phyloP scores from a whole-genome alignment of 1,139 yeast species.

The Blastobotrys capitulatus region DNA sequence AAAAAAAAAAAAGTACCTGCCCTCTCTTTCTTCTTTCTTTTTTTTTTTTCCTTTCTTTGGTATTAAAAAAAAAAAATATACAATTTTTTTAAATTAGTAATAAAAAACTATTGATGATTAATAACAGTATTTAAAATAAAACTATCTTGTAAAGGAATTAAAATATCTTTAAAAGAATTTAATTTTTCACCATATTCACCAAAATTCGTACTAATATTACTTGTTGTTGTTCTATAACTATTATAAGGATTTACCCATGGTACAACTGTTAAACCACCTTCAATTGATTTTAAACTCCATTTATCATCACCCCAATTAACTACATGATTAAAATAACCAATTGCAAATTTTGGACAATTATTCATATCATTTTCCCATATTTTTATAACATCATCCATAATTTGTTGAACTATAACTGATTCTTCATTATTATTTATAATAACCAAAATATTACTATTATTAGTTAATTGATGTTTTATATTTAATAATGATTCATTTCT shows the following conservation, averaged over 20 bases:
- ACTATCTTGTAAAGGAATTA: constrained; percentile 1
- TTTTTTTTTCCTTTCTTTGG: no score
- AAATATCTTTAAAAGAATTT: background rate
- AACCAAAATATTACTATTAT: background rate
- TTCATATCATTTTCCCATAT: background rate
- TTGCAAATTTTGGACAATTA: background rate
- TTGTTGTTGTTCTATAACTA: no score
- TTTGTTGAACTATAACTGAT: background rate
- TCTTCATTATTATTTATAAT: background rate
- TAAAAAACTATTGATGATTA: background rate
- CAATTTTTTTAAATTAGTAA: background rate
- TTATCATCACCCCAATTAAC: background rate
- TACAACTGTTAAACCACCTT: background rate
- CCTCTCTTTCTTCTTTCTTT: no score
- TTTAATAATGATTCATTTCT: background rate
- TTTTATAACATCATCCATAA: background rate
- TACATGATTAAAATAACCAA: background rate
- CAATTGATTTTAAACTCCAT: background rate
- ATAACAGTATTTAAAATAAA: background rate
- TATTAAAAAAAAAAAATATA: no score
- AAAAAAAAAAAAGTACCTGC: no score
- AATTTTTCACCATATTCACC: background rate
- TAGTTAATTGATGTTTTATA: background rate
- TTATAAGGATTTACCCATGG: background rate
- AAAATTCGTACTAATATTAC: no score